These are phyloP conservation scores for Penicillium sp. DNA, from an alignment of 2,329 filamentous ascomycete genomes.

Conservation along the genomic window DNA sequence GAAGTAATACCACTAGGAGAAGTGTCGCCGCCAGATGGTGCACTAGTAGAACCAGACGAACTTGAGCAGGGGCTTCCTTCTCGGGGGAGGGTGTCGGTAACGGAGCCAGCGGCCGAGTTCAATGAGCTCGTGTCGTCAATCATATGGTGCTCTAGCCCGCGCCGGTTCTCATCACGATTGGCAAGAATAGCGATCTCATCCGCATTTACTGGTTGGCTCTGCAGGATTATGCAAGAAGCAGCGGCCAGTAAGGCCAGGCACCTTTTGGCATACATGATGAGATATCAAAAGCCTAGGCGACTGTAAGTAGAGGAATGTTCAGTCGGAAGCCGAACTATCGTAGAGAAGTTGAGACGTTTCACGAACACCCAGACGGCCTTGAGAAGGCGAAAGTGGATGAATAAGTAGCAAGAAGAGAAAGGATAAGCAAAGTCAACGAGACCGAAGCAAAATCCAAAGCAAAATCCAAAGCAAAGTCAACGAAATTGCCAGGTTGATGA, in stretches of 20 bases:
- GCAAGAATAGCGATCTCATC: slow-evolving; percentile 8
- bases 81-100: neutral
- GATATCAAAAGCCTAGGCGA: neutral
- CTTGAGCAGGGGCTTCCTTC: neutral
- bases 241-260: slow-evolving; percentile 19
- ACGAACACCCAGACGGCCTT: neutral
- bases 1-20: neutral
- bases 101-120: slow-evolving; percentile 4
- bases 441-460: neutral
- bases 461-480: neutral
- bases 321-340: neutral
- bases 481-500: slow-evolving; percentile 1
- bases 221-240: slow-evolving; percentile 21
- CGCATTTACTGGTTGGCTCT: slow-evolving; percentile 12
- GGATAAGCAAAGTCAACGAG: neutral
- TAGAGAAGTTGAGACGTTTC: neutral
- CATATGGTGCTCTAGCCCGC: slow-evolving; percentile 6
- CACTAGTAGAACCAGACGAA: neutral
- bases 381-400: neutral
- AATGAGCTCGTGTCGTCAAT: slow-evolving; percentile 6
- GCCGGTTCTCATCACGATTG: neutral
- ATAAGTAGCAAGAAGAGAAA: neutral
- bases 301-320: neutral
- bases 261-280: slow-evolving; percentile 26
- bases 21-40: neutral